Conservation (phyloP, 2,329 filamentous ascomycete species). For the Beauveria sp. region DNA sequence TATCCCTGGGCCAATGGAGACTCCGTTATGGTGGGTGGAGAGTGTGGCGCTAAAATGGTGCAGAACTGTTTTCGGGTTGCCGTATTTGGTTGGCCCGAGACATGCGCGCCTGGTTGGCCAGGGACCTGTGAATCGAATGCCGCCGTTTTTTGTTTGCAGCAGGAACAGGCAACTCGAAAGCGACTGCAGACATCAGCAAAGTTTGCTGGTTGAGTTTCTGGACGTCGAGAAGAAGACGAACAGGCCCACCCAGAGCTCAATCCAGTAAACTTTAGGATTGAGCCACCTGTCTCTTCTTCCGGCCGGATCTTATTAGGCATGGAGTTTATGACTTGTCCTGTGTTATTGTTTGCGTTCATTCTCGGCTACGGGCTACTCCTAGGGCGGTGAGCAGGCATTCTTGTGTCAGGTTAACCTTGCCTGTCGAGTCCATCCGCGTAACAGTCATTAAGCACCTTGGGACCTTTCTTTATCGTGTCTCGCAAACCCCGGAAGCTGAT, state of each 20-base stretch:
- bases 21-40: background rate
- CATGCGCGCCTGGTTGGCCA: background rate
- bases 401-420: background rate
- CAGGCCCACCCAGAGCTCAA: too few species aligned
- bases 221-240: too few species aligned
- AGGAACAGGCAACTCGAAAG: background rate
- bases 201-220: too few species aligned
- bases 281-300: too few species aligned
- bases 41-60: background rate
- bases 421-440: too few species aligned
- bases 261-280: too few species aligned
- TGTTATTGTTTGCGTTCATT: too few species aligned
- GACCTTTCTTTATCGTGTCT: background rate
- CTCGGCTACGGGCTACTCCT: too few species aligned
- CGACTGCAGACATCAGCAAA: too few species aligned
- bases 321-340: too few species aligned
- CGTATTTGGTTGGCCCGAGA: background rate
- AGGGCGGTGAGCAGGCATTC: background rate
- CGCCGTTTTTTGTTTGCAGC: background rate
- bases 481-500: background rate
- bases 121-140: background rate
- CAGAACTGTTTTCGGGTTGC: slow-evolving; percentile 1
- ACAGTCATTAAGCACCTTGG: too few species aligned
- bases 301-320: too few species aligned
- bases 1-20: background rate